Percentiles rank a stretch among this genome's conserved stretches.
These are phyloP conservation scores for Apiotrichum sp. DNA, from an alignment of 1,284 basidiomycete species.

Conservation along the genomic window DNA sequence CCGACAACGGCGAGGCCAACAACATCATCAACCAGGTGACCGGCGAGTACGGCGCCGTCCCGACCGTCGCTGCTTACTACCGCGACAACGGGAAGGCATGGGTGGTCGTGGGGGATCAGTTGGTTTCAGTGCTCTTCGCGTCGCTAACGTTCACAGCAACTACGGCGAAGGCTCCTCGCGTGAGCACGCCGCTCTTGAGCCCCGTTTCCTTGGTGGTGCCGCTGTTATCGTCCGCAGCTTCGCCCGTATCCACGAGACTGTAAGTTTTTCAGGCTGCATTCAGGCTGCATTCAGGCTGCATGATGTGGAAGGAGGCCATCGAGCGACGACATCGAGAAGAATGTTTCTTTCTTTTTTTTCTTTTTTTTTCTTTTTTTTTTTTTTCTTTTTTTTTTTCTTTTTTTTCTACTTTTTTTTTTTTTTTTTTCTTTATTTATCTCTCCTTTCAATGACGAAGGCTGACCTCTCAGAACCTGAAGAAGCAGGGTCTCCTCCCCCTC, in stretches of 20 bases:
- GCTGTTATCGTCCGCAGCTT: conserved; percentile 94
- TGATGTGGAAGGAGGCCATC: no score
- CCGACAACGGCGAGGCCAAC: conserved; percentile 86
- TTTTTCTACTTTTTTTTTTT: no score
- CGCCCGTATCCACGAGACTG: conserved; percentile 90
- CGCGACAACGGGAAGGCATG: conserved; percentile 85
- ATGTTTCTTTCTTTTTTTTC: no score
- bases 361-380: no score
- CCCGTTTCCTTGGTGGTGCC: conserved; percentile 89
- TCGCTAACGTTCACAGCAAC: conserved; percentile 55
- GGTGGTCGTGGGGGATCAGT: conserved; percentile 76
- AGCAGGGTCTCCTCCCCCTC: conserved; percentile 68
- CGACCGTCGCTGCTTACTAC: conserved; percentile 78
- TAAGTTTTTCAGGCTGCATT: no score
- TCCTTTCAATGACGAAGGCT: no score
- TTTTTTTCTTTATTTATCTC: no score
- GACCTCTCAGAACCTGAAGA: conserved; percentile 70
- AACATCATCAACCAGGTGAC: conserved; percentile 47
- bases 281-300: no score
- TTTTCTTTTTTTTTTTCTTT: no score
- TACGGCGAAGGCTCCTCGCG: conserved; percentile 98
- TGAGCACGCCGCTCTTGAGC: conserved; percentile 96
- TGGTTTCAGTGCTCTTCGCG: no score
- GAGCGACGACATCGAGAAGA: no score
- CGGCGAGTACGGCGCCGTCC: conserved; percentile 79